Evolutionary conservation across 768 basidiomycete genomes (phyloP).

Genomic region (Hypholoma fasciculare): DNA sequence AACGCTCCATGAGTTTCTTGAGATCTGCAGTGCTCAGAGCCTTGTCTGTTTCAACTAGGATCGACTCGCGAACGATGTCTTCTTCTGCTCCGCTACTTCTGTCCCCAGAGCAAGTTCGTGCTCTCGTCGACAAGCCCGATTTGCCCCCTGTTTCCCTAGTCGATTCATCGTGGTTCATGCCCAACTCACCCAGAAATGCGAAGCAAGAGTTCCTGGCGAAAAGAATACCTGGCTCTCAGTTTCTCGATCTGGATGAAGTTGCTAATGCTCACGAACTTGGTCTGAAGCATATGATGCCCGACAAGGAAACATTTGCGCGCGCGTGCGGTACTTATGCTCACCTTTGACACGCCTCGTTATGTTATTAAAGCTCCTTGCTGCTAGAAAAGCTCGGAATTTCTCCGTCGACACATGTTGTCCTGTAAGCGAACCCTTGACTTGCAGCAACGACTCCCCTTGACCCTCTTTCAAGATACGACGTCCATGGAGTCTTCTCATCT

Average conservation of each 20-base stretch:
- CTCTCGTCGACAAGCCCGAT: constrained; percentile 29
- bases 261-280: constrained; percentile 74
- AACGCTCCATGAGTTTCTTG: constrained; percentile 12
- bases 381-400: constrained; percentile 70
- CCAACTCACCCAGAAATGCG: constrained; percentile 72
- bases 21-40: constrained; percentile 1
- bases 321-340: constrained; percentile 66
- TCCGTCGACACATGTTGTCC: constrained; percentile 74
- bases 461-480: constrained; percentile 68
- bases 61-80: constrained; percentile 34
- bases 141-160: constrained; percentile 45
- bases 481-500: constrained; percentile 87
- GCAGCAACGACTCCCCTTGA: neutral
- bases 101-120: constrained; percentile 48
- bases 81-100: constrained; percentile 49
- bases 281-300: constrained; percentile 94
- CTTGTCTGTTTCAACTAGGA: constrained; percentile 6
- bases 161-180: constrained; percentile 96
- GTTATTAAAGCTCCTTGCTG: neutral
- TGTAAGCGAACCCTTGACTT: constrained; percentile 45
- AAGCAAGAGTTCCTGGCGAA: constrained; percentile 65
- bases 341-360: neutral
- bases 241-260: constrained; percentile 80
- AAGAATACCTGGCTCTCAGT: constrained; percentile 71
- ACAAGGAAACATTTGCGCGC: constrained; percentile 63